Conservation (phyloP, 2,329 filamentous ascomycete genomes). For the Colletotrichum tanaceti region DNA sequence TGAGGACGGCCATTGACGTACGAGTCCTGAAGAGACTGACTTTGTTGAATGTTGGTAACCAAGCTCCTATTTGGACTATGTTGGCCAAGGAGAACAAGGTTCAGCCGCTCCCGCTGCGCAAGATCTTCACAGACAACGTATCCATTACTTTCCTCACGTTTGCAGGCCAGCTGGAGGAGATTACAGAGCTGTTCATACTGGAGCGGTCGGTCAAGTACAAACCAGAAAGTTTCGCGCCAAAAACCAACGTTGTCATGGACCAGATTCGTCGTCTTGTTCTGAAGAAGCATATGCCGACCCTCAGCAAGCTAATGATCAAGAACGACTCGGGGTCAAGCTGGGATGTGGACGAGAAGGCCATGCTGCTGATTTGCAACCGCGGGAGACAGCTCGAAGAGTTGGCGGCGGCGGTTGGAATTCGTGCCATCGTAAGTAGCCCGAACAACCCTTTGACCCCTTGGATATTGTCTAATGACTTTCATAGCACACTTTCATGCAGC, state of each 20-base stretch:
- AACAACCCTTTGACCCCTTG: neutral
- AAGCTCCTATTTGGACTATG: slow-evolving; percentile 69
- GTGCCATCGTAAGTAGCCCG: slow-evolving; percentile 62
- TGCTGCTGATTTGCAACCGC: slow-evolving; percentile 63
- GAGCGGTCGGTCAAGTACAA: slow-evolving; percentile 64
- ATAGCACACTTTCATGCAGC: slow-evolving; percentile 69
- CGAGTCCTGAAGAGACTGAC: slow-evolving; percentile 67
- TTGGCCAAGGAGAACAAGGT: slow-evolving; percentile 65
- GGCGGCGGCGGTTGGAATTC: slow-evolving; percentile 65
- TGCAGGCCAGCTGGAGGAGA: slow-evolving; percentile 61
- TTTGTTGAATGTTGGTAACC: slow-evolving; percentile 72
- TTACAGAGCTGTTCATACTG: slow-evolving; percentile 70
- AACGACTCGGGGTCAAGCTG: slow-evolving; percentile 65
- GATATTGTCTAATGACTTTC: slow-evolving; percentile 32
- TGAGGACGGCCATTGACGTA: slow-evolving; percentile 68
- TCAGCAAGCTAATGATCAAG: slow-evolving; percentile 70
- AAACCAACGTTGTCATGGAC: slow-evolving; percentile 63
- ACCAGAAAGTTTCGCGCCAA: slow-evolving; percentile 64
- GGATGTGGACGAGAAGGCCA: slow-evolving; percentile 68
- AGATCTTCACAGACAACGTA: slow-evolving; percentile 73
- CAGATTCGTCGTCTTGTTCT: slow-evolving; percentile 69
- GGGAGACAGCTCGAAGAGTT: slow-evolving; percentile 66
- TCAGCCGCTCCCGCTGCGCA: slow-evolving; percentile 63
- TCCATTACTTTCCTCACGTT: slow-evolving; percentile 65
- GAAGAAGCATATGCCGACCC: slow-evolving; percentile 65